A percentile compares a stretch with the other conserved stretches of the same genome.
Conservation (phyloP, 2,329 filamentous ascomycete species). For the Ampelomyces quisqualis region DNA sequence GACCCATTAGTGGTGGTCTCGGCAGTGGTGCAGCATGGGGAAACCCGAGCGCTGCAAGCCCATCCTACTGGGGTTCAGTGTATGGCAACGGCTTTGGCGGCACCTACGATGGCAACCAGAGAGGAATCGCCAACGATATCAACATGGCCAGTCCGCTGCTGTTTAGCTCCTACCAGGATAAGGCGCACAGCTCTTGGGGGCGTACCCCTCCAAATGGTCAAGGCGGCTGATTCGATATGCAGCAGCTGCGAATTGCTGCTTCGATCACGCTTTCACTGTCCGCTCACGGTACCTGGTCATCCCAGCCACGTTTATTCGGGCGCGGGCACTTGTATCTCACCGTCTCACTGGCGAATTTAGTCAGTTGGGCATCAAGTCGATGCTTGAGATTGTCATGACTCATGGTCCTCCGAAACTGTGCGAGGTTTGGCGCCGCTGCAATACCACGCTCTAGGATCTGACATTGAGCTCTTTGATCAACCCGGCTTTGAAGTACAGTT, state of each 20-base stretch:
- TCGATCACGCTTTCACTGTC: not conserved
- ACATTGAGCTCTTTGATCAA: no score
- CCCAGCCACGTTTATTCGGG: no score
- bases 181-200: slow-evolving; percentile 35
- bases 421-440: no score
- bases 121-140: slow-evolving; percentile 19
- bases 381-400: no score
- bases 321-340: no score
- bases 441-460: no score
- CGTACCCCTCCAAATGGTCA: slow-evolving; percentile 43
- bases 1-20: slow-evolving; percentile 32
- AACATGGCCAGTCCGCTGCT: slow-evolving; percentile 46
- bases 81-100: slow-evolving; percentile 23
- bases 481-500: no score
- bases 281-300: not conserved
- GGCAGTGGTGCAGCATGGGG: slow-evolving; percentile 39
- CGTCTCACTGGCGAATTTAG: no score
- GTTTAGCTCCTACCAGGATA: slow-evolving; percentile 44
- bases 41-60: slow-evolving; percentile 20
- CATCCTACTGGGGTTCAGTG: slow-evolving; percentile 28
- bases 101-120: slow-evolving; percentile 21
- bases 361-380: no score
- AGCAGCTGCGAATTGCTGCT: not conserved
- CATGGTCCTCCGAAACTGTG: no score
- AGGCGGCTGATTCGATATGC: slow-evolving; percentile 35